Evolutionary conservation across 768 basidiomycete species (phyloP).

Genomic region (Collybiopsis confluens): DNA sequence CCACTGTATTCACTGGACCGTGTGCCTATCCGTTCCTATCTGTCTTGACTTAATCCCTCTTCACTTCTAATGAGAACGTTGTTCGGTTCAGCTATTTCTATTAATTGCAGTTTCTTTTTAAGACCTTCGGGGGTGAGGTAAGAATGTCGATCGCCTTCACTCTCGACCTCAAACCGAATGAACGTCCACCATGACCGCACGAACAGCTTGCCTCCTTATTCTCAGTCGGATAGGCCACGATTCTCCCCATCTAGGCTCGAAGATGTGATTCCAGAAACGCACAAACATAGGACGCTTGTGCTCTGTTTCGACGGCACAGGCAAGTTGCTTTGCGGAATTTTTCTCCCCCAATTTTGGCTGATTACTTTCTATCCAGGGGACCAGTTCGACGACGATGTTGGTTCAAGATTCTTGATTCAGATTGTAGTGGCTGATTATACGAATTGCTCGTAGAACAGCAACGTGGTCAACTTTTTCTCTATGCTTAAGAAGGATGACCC

Average conservation of each 20-base stretch:
- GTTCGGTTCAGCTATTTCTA: no score
- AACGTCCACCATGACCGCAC: constrained; percentile 1
- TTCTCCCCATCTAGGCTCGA: background rate
- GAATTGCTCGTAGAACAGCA: constrained; percentile 26
- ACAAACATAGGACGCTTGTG: constrained; percentile 10
- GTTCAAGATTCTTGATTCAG: no score
- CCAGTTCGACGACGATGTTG: constrained; percentile 4
- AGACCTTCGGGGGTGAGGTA: no score
- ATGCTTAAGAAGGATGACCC: constrained; percentile 33
- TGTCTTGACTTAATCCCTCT: no score
- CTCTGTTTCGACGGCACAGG: constrained; percentile 9
- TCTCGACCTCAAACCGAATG: no score
- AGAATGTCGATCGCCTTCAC: no score
- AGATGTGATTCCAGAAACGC: constrained; percentile 8
- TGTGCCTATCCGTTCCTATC: no score
- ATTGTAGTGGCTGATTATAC: background rate
- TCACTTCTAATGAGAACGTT: no score
- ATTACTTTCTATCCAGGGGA: background rate
- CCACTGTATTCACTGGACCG: no score
- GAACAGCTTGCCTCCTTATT: constrained; percentile 5
- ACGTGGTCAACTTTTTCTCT: constrained; percentile 33
- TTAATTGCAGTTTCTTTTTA: no score
- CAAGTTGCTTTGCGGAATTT: background rate
- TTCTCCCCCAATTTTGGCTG: background rate
- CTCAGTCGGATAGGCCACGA: background rate